Evolutionary conservation across 2,329 filamentous ascomycete species (phyloP), one percentile per base, ranked within the genome.

Genomic region (Coniochaeta hoffmannii): DNA sequence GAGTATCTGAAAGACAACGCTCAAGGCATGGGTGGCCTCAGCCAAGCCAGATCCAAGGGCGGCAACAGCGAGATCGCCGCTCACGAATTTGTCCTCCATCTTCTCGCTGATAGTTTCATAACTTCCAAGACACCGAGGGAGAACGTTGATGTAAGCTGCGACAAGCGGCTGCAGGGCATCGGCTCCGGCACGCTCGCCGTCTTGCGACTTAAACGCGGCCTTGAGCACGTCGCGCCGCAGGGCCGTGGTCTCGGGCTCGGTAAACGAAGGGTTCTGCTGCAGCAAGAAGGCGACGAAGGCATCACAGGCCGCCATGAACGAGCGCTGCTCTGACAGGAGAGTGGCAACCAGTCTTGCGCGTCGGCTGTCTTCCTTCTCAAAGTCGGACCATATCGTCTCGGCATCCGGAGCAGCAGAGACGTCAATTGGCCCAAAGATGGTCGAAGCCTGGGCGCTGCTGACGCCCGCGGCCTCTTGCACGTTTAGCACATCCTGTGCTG

Each of bases 401-500:
- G 81, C 78, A 62, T 83, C 80, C 52, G 71, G 62, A 15, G 73
- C 74, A 17, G 71, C 69, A 1, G 72, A 66, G 3, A 76, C 70
- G 46, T 75, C 77, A 28, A 85, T 63, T 55, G 81, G 72, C 22
- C 80, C 72, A 61, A 82, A 65, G 65, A 89, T 71, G 65, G 79
- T 74, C 61, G 84, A 74, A 66, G 79, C 75, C 59, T 82, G 79
- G 12, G 76, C 70, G 67, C 83, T 86, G 56, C 80, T 81, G 28
- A 83, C 77, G 19, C 87, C 87, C 12, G 87, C 82, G 15, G 88
- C 88, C 63, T 88, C 87, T 64, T 88, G 85, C 49, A 95, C 73
- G 64, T 89, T 91, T 55, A 85, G 79, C 15, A 85, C 77, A 74
- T 95, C 90, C 62, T 94, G 89, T 50, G 86, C 85, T 0, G 89